Percentiles rank a stretch among this genome's conserved stretches.
Evolutionary conservation across 192 early-diverging fungal genomes (phyloP).

Genomic region (Linnemannia hyalina): DNA sequence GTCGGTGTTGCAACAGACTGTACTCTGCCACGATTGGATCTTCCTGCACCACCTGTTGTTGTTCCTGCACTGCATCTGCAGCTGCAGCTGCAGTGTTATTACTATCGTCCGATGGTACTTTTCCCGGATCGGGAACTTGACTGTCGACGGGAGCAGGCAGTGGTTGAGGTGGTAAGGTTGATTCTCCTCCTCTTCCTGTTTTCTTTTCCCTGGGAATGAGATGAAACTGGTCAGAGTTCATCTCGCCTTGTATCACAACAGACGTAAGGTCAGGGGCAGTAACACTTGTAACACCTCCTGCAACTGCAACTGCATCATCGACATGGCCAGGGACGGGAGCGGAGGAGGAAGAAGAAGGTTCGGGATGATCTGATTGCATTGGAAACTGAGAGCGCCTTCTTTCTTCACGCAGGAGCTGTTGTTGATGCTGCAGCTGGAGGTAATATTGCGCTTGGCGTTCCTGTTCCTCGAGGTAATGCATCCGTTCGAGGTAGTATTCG

Average conservation of each 20-base stretch:
- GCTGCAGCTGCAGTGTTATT: not conserved
- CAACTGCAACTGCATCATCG: not conserved
- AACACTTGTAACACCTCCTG: not conserved
- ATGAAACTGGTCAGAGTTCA: not conserved
- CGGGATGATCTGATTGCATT: not conserved
- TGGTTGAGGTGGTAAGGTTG: not conserved
- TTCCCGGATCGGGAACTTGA: slow-evolving; percentile 4
- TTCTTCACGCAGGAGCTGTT: not conserved
- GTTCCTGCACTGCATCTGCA: not conserved
- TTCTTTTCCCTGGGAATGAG: not conserved
- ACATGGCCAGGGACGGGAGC: not conserved
- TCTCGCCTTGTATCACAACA: not conserved
- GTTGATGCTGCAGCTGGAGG: slow-evolving; percentile 3
- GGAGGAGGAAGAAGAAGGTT: not conserved
- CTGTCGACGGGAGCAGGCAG: not conserved
- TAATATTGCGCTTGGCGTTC: not conserved
- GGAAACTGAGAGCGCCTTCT: not conserved
- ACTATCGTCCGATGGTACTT: not conserved
- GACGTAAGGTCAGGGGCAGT: not conserved
- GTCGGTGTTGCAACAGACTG: slow-evolving; percentile 29
- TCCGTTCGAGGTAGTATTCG: slow-evolving; percentile 29
- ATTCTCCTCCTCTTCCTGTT: not conserved
- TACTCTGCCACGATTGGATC: slow-evolving; percentile 49
- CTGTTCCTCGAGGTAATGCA: slow-evolving; percentile 12
- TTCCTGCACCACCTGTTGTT: slow-evolving; percentile 5